Base-by-base conservation (phyloP, 352 stramenopile species). In the Blastocystis sp. region DNA sequence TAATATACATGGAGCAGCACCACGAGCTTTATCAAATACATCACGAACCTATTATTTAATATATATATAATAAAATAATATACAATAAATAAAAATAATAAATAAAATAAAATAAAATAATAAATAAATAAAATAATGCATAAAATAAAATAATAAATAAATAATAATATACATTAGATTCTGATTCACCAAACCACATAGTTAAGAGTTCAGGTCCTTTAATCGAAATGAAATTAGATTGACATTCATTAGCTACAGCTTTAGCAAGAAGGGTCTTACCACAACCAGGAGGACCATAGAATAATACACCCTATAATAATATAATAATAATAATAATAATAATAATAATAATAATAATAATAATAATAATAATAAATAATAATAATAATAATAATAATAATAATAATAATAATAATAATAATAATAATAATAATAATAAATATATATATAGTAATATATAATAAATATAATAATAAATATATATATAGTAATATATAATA, bases 191-290 rank as follows among this genome's bases (percentile, higher is more conserved):
- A 64, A 97, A 96, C 88, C 88, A 99, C 90, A 96, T 97, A 37
- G 86, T 98, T 64, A 99, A 70, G 25, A 99, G 78, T 72, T 99
- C 92, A 13, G 92, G 89, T 45, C 87, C 90, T 78, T 98, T 98
- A 41, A 98, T 84, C n/a, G 81, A 93, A 65, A 99, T 96, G 69
- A 99, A 99, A 74, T 99, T 99, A 32, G 88, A 86, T 65, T 95
- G 84, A 74, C 91, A 98, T 73, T 99, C 92, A 72, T 96, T 98
- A 31, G 92, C 92, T 23, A 98, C 86, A 28, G 91, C 91, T 73
- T 97, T 97, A n/a, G 91, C 91, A 70, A 98, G 83, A 33, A 97
- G 75, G 43, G 90, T 99, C 77, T 99, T 99, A 81, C 91, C 89
- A 64, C 89, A 97, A 70, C 91, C 91, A 25, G 92, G 91, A 34